phyloP scores from a whole-genome alignment of 371 early-diverging fungal species.

The Apophysomyces sp. region DNA sequence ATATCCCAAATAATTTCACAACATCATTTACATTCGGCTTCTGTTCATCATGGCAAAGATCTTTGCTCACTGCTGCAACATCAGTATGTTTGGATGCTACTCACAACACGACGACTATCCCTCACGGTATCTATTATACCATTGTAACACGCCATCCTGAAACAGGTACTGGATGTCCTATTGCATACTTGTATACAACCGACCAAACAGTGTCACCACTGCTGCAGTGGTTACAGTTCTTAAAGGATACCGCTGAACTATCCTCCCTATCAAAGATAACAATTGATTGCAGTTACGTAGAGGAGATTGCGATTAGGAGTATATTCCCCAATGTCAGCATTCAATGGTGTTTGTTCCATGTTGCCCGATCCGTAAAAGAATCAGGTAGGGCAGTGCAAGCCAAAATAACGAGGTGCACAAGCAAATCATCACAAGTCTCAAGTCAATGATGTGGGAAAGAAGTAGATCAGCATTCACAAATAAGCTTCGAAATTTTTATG shows the following conservation, averaged over 20 bases:
- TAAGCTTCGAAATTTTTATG: not conserved
- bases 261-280: not conserved
- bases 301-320: not conserved
- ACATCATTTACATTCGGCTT: slow-evolving; percentile 2
- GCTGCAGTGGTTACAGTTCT: not conserved
- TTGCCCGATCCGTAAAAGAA: not conserved
- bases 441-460: not conserved
- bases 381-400: not conserved
- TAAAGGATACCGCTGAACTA: not conserved
- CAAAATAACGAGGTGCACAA: not conserved
- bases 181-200: not conserved
- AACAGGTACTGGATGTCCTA: not conserved
- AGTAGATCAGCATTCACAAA: not conserved
- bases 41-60: not conserved
- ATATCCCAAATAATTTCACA: not conserved
- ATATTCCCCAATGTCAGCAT: not conserved
- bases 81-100: slow-evolving; percentile 1
- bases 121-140: not conserved
- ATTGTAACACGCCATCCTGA: not conserved
- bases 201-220: not conserved
- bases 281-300: not conserved
- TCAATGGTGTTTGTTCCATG: slow-evolving; percentile 4
- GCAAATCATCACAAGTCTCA: not conserved
- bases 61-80: not conserved
- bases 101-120: not conserved